Evolutionary conservation across 2,329 filamentous ascomycete species (phyloP), one percentile per base, ranked within the genome.

Genomic region (Colletotrichum trifolii): DNA sequence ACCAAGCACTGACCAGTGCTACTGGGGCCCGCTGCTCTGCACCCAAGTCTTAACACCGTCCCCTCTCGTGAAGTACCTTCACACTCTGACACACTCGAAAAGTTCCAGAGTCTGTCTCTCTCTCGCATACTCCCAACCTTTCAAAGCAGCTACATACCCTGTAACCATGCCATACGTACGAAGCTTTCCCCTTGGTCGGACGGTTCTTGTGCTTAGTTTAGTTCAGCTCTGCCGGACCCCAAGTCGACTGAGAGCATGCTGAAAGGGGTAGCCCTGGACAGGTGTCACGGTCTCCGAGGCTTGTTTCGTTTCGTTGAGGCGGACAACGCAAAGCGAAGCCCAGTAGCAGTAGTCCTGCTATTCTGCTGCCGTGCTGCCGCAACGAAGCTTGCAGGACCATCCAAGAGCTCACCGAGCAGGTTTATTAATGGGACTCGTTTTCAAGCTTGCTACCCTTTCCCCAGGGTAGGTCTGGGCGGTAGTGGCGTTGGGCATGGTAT

Each of bases 221-320:
- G 58, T 52, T 56, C 25, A 25, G 25, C 25, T 25, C 25, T 42
- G 39, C 56, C 62, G 62, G 62, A 42, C 58, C 52, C 56, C 36
- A 56, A 62, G 52, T 58, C 62, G 62, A 56, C 52, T 53, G 46
- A 58, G 34, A 35, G 56, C 39, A 34, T 43, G 42, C 40, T 56
- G 46, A 56, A 65, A 52, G 58, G 62, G 50, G 49, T 43, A 48
- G 62, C 47, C 57, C 58, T 62, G 62, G 52, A 62, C 52, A 62
- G 58, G 62, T 65, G 62, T 65, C 62, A 65, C 62, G 62, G 62
- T 43, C 47, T 65, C 46, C 62, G 62, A 65, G 62, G 62, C 62
- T 65, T 65, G 58, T 65, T 65, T 65, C 62, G 62, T 65, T 65
- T 65, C 62, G 62, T 65, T 65, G 62, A 65, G 57, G 62, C 52